Base-by-base conservation (phyloP, 176 grass and related monocot species). In the Avena sativa region DNA sequence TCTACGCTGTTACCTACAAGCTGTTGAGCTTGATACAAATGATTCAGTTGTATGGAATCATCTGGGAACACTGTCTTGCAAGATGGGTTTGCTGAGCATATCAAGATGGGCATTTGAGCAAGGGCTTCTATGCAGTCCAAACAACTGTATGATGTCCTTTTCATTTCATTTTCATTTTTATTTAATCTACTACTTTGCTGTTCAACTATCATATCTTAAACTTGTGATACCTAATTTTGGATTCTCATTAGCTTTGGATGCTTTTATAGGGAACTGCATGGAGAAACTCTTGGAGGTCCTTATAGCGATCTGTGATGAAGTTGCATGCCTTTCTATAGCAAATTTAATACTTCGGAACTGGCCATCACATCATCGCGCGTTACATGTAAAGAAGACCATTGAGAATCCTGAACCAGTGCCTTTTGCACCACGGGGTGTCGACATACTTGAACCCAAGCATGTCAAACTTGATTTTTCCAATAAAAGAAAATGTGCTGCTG, bases 41-140 rank as follows among this genome's bases (percentile, higher is more conserved):
- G 96, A 98, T 89, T 95, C 93, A 61, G 93, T 98, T 91, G 88
- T 98, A 72, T 98, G 96, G 96, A 98, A 98, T 90, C 90, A 93
- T 79, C 82, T 95, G 65, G 96, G 96, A 81, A 95, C 96, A 36
- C 89, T 98, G n/a, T 94, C 93, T 76, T 98, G 96, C 89, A 88
- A 85, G 12, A 98, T 95, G 91, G 93, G 96, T 80, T 92, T 93
- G 80, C 85, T 95, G 78, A 95, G 90, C 75, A 89, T 86, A 79
- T 95, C 93, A 79, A 92, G 96, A 89, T 98, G 93, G 93, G 92
- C 96, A 79, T 98, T 98, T 94, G 93, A 98, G 85, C 96, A 95
- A 89, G 96, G 96, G 34, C 90, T 98, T 85, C 60, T 84, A 80
- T 98, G 93, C 88, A 95, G 96, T 90, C 96, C 96, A 59, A 95